A percentile compares a stretch with the other conserved stretches of the same genome.
Evolutionary conservation across 2,329 filamentous ascomycete genomes (phyloP).

Genomic region (Thielaviopsis musarum): DNA sequence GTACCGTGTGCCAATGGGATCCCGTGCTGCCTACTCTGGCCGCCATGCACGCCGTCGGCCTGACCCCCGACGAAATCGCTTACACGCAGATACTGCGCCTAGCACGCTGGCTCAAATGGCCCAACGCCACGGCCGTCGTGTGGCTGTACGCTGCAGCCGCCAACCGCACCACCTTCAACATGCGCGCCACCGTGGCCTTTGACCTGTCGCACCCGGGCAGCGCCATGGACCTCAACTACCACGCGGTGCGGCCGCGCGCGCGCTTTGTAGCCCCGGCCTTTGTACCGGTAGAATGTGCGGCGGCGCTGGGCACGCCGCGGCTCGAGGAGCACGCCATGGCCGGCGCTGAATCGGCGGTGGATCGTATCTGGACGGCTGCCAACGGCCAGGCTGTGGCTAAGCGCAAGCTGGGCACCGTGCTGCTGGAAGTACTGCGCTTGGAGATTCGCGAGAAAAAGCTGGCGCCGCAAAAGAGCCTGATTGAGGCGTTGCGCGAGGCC

Average conservation of each 20-base stretch:
- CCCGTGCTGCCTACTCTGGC: not conserved
- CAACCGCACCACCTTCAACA: constrained; percentile 15
- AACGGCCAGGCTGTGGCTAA: not conserved
- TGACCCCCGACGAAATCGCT: not conserved
- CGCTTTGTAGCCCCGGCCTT: constrained; percentile 9
- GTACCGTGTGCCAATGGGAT: not conserved
- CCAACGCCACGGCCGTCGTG: constrained; percentile 18
- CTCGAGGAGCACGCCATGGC: not conserved
- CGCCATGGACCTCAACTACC: not conserved
- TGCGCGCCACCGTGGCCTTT: constrained; percentile 16
- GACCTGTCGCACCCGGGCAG: constrained; percentile 9
- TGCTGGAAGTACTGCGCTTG: constrained; percentile 2
- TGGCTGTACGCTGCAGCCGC: constrained; percentile 20
- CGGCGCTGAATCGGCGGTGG: not conserved
- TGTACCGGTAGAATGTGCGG: constrained; percentile 6
- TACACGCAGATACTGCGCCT: constrained; percentile 7
- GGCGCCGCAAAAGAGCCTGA: constrained; percentile 2
- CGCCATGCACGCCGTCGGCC: not conserved
- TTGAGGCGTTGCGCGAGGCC: constrained; percentile 1
- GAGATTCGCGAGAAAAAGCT: not conserved
- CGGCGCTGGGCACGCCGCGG: not conserved
- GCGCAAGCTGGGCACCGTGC: constrained; percentile 5
- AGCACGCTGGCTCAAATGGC: constrained; percentile 4
- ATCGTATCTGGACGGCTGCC: not conserved
- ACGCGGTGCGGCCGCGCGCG: not conserved